Conservation (phyloP, 2,329 filamentous ascomycete genomes). For the Alternaria infectoria region DNA sequence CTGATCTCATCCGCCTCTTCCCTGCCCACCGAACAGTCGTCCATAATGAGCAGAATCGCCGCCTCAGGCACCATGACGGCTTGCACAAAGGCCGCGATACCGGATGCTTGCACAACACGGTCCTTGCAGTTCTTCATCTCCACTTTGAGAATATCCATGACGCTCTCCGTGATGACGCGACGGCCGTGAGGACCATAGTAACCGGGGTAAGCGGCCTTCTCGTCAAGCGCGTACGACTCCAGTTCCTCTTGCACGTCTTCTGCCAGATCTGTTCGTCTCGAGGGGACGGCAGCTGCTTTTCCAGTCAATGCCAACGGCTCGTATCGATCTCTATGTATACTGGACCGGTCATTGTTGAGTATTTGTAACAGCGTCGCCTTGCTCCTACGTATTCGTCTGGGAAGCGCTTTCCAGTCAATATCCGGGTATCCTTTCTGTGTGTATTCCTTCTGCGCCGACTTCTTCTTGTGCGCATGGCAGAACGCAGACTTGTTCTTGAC, state of each 20-base stretch:
- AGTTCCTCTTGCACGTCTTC: constrained; percentile 45
- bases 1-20: constrained; percentile 63
- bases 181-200: constrained; percentile 84
- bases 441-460: constrained; percentile 52
- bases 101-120: constrained; percentile 36
- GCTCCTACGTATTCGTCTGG: constrained; percentile 64
- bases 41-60: constrained; percentile 61
- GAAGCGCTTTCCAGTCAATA: constrained; percentile 72
- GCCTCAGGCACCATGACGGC: constrained; percentile 74
- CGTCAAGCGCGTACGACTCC: constrained; percentile 24
- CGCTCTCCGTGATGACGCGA: constrained; percentile 67
- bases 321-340: constrained; percentile 24
- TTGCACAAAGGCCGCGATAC: constrained; percentile 46
- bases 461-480: constrained; percentile 45
- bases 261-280: constrained; percentile 52
- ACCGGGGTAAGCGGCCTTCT: constrained; percentile 53
- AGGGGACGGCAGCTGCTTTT: constrained; percentile 31
- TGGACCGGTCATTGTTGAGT: constrained; percentile 57
- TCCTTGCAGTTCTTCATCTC: constrained; percentile 38
- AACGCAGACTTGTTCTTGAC: constrained; percentile 61
- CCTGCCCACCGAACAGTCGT: constrained; percentile 58
- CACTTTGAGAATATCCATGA: constrained; percentile 34
- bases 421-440: constrained; percentile 67
- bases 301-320: constrained; percentile 32
- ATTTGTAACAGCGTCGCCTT: constrained; percentile 63